These are phyloP conservation scores for Backusella mclennaniae DNA, from an alignment of 192 early-diverging fungal genomes.

Conservation along the genomic window DNA sequence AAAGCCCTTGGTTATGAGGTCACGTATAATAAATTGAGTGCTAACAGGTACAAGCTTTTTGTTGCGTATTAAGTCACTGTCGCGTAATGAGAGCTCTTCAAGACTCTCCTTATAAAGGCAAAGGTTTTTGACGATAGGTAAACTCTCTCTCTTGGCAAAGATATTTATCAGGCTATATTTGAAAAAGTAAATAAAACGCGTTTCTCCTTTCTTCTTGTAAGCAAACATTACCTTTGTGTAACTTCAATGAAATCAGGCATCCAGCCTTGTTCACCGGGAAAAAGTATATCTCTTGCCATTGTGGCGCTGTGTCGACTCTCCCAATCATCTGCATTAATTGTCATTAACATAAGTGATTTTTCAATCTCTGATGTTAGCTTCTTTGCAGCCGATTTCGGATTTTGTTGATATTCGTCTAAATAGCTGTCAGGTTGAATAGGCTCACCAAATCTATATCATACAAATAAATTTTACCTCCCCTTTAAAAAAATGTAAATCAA, in stretches of 20 bases:
- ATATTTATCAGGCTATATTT: constrained; percentile 26
- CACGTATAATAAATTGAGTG: constrained; percentile 4
- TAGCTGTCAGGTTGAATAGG: constrained; percentile 38
- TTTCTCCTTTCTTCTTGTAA: background rate
- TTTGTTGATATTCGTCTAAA: constrained; percentile 30
- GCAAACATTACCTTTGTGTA: constrained; percentile 42
- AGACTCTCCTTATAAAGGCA: constrained; percentile 14
- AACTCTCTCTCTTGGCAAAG: constrained; percentile 9
- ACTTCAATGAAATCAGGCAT: constrained; percentile 39
- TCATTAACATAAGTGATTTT: constrained; percentile 33
- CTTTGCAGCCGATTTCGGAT: constrained; percentile 38
- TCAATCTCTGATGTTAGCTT: constrained; percentile 38
- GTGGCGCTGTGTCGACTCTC: constrained; percentile 33
- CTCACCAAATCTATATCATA: constrained; percentile 34
- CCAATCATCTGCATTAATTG: constrained; percentile 51
- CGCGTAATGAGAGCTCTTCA: constrained; percentile 6
- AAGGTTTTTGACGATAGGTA: constrained; percentile 12
- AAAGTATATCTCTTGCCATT: constrained; percentile 37
- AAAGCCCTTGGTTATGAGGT: constrained; percentile 19
- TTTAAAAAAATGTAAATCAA: background rate
- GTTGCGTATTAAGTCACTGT: constrained; percentile 32
- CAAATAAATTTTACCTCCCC: background rate
- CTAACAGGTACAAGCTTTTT: constrained; percentile 12
- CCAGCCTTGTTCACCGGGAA: constrained; percentile 30
- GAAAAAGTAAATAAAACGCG: background rate